These are phyloP conservation scores for Leucocoprinus leucothites DNA, from an alignment of 768 basidiomycete genomes.

Conservation along the genomic window DNA sequence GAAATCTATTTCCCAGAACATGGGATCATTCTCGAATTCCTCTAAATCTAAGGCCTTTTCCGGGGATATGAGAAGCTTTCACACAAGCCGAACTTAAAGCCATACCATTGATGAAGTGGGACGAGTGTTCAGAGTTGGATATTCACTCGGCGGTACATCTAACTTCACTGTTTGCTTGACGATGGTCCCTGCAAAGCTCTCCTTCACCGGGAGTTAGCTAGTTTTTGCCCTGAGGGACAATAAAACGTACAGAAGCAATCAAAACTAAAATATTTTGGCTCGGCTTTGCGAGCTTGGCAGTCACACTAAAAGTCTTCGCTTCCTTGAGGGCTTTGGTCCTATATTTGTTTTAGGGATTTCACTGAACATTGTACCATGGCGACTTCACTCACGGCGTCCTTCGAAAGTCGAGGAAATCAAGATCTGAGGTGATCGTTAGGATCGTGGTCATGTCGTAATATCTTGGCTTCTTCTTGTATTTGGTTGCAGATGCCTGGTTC, in stretches of 20 bases:
- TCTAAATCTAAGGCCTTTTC: constrained; percentile 61
- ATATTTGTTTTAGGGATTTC: constrained; percentile 8
- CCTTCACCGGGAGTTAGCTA: constrained; percentile 38
- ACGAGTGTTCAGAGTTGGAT: constrained; percentile 68
- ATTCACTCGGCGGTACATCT: constrained; percentile 46
- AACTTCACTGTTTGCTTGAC: constrained; percentile 57
- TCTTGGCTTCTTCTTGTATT: constrained; percentile 40
- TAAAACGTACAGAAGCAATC: constrained; percentile 52
- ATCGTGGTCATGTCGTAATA: constrained; percentile 62
- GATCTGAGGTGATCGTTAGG: constrained; percentile 74
- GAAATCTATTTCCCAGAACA: constrained; percentile 62
- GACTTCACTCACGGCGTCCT: constrained; percentile 58
- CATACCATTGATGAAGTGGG: constrained; percentile 60
- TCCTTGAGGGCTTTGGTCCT: constrained; percentile 70
- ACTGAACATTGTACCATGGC: background rate
- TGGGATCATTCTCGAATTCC: constrained; percentile 64
- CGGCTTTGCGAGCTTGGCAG: constrained; percentile 62
- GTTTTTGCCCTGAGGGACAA: background rate
- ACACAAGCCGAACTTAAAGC: background rate
- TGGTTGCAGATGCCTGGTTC: constrained; percentile 20
- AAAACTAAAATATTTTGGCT: constrained; percentile 66
- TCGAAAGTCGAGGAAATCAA: constrained; percentile 74
- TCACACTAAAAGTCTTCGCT: constrained; percentile 57
- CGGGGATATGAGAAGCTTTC: background rate
- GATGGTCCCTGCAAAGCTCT: constrained; percentile 68